phyloP scores from a whole-genome alignment of 495 filamentous ascomycete genomes.

The Amniculicola lignicola region DNA sequence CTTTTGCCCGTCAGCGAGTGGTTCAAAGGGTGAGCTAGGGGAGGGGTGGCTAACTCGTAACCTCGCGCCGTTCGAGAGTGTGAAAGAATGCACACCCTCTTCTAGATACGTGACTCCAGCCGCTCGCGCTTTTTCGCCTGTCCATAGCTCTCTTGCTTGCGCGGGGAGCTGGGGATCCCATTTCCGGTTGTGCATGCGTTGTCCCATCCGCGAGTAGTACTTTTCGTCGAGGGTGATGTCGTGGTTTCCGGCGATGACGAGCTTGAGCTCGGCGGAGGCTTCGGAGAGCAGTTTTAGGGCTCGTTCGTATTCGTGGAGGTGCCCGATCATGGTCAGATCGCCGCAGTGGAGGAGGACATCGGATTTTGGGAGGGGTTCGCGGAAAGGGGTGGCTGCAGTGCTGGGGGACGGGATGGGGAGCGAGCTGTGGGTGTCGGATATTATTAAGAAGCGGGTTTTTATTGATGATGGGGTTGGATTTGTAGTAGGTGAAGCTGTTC shows the following conservation, averaged over 20 bases:
- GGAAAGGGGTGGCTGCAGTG: conserved; percentile 30
- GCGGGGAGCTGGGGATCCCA: conserved; percentile 14
- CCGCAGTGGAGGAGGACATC: conserved; percentile 73
- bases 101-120: conserved; percentile 63
- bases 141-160: conserved; percentile 46
- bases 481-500: neutral
- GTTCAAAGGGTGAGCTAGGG: neutral
- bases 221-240: conserved; percentile 66
- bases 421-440: conserved; percentile 40
- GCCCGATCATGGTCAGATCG: conserved; percentile 66
- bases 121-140: conserved; percentile 45
- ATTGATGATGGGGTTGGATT: conserved; percentile 12
- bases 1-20: conserved; percentile 7
- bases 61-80: conserved; percentile 54
- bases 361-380: conserved; percentile 44
- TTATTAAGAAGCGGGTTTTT: conserved; percentile 37
- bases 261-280: conserved; percentile 64
- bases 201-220: conserved; percentile 41
- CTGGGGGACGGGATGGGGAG: neutral
- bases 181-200: conserved; percentile 26
- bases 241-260: conserved; percentile 81
- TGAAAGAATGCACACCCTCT: conserved; percentile 60
- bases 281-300: conserved; percentile 53
- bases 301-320: conserved; percentile 51
- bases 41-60: conserved; percentile 45